Percentiles rank a stretch among this genome's conserved stretches.
phyloP scores from a whole-genome alignment of 495 filamentous ascomycete genomes.

The Annulohypoxylon nitens region DNA sequence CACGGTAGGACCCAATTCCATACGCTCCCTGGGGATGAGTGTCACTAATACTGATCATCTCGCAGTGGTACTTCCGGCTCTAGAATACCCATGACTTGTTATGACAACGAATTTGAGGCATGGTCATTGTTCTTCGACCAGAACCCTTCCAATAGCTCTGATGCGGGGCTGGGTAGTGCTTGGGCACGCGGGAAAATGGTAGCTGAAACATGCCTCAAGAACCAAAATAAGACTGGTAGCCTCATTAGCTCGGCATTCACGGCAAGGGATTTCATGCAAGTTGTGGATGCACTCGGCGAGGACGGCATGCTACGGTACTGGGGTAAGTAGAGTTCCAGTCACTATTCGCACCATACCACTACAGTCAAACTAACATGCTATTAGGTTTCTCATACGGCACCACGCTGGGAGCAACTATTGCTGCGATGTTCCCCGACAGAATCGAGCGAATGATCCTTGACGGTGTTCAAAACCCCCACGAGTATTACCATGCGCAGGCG shows the following conservation, averaged over 20 bases:
- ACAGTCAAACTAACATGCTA: slow-evolving; percentile 9
- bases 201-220: slow-evolving; percentile 28
- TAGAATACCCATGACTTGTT: slow-evolving; percentile 30
- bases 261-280: slow-evolving; percentile 59
- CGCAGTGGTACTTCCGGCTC: slow-evolving; percentile 35
- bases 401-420: slow-evolving; percentile 56
- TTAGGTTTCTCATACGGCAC: slow-evolving; percentile 61
- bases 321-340: slow-evolving; percentile 50
- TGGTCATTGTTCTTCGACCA: slow-evolving; percentile 17
- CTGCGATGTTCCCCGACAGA: slow-evolving; percentile 62
- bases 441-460: slow-evolving; percentile 59
- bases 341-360: not conserved
- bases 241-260: slow-evolving; percentile 51
- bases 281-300: slow-evolving; percentile 58
- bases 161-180: slow-evolving; percentile 14
- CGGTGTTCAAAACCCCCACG: slow-evolving; percentile 57
- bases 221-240: slow-evolving; percentile 28
- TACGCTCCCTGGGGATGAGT: not conserved
- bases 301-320: slow-evolving; percentile 62
- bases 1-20: slow-evolving; percentile 43
- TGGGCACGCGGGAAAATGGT: slow-evolving; percentile 19
- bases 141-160: slow-evolving; percentile 13
- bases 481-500: slow-evolving; percentile 54
- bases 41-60: slow-evolving; percentile 2
- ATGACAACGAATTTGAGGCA: slow-evolving; percentile 23